Conservation (phyloP, 768 basidiomycete genomes). For the Pleurotus cornucopiae region DNA sequence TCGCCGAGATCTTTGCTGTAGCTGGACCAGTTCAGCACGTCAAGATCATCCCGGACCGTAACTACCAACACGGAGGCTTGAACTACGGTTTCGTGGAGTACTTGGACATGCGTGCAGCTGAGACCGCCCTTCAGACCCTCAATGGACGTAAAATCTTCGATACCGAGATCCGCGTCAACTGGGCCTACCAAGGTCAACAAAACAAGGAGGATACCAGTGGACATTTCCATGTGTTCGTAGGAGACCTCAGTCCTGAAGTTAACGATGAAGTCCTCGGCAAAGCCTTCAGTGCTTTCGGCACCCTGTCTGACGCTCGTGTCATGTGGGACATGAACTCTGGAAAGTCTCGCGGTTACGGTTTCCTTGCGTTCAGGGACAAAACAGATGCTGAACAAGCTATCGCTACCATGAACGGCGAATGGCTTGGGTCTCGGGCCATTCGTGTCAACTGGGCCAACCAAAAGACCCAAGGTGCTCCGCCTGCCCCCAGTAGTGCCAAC, state of each 20-base stretch:
- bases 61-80: conserved; percentile 98
- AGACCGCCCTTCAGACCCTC: conserved; percentile 97
- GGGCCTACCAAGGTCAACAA: conserved; percentile 98
- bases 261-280: conserved; percentile 96
- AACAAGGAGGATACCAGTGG: conserved; percentile 98
- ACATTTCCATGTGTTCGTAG: conserved; percentile 98
- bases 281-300: conserved; percentile 96
- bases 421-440: conserved; percentile 96
- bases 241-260: conserved; percentile 98
- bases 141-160: conserved; percentile 99
- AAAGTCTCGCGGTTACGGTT: conserved; percentile 96
- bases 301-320: conserved; percentile 94
- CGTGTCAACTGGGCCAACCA: conserved; percentile 99
- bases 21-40: conserved; percentile 97
- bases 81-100: conserved; percentile 99
- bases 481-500: conserved; percentile 22
- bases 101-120: conserved; percentile 96
- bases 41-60: conserved; percentile 99
- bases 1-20: conserved; percentile 95
- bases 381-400: conserved; percentile 99
- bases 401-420: conserved; percentile 99
- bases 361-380: conserved; percentile 98
- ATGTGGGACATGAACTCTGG: conserved; percentile 99
- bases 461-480: conserved; percentile 80
- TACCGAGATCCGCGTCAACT: conserved; percentile 98